Evolutionary conservation across 805 yeast species (phyloP).

Genomic region (Starmerella bombicola): DNA sequence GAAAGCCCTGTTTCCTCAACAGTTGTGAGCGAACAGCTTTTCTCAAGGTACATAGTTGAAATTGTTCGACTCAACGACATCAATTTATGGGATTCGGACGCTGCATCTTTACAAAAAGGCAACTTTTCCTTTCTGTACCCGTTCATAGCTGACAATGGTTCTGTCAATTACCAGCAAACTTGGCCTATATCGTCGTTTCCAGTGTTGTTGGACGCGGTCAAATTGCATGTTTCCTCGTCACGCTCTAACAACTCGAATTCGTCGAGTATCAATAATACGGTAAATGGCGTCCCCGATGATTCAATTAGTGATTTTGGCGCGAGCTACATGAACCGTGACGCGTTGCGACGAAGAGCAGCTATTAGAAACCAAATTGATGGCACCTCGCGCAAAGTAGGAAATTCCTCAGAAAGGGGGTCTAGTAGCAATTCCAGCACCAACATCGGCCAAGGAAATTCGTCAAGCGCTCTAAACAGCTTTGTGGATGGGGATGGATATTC

Average conservation of each 20-base stretch:
- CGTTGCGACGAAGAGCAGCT: neutral
- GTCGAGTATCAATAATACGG: neutral
- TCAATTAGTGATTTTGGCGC: neutral
- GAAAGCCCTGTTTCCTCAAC: neutral
- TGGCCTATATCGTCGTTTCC: slow-evolving; percentile 1
- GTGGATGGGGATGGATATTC: neutral
- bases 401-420: neutral
- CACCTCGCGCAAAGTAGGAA: neutral
- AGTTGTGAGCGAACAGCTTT: neutral
- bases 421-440: neutral
- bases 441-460: neutral
- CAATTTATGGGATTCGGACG: neutral
- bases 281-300: neutral
- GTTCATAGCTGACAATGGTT: neutral
- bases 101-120: neutral
- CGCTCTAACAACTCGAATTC: neutral
- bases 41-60: neutral
- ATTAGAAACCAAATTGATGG: neutral
- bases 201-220: neutral
- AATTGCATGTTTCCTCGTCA: neutral
- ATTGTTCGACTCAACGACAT: slow-evolving; percentile 2
- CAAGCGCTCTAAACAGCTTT: neutral
- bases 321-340: neutral
- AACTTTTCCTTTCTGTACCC: neutral
- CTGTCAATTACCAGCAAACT: neutral